Base-by-base conservation (phyloP, 352 stramenopile genomes). In the Globisporangium uncinulatum region DNA sequence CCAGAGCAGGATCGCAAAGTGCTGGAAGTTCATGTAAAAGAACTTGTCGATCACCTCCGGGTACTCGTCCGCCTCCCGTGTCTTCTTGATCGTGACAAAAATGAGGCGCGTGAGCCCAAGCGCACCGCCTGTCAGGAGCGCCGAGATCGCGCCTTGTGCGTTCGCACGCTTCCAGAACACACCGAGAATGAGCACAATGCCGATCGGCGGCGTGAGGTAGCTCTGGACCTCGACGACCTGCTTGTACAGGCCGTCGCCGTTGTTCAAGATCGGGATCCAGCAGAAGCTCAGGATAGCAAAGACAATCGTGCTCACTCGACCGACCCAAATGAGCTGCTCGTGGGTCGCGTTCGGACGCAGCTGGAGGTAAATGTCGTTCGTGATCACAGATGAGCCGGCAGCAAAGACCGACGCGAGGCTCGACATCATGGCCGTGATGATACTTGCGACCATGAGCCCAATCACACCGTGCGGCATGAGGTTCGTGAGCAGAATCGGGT, bases 1-100 rank as follows among this genome's bases (percentile, higher is more conserved):
- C 74, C 73, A 86, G 43, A 83, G 64, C 47, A 88, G 45, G 62
- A 80, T 65, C 3, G 77, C 73, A 59, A 84, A 87, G 62, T 86
- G 75, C 63, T 84, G 69, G 58, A 88, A 88, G 62, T 86, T 81
- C 67, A 88, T 82, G 65, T 83, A 82, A 56, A 85, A 85, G 51
- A 85, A 88, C 0, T 65, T 67, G 56, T 88, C 72, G 42, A 67
- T 56, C 17, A 81, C 55, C 13, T 19, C 54, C 6, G 74, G 68
- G n/a, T 80, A 63, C 14, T 74, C 56, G 45, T 70, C 73, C 31
- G 77, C 66, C 54, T 73, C 67, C 44, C 50, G 65, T 51, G 81
- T 65, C 36, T 74, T 67, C 49, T 79, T 76, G 46, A 76, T 78
- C 19, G 70, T 79, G 45, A 84, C 68, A 53, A 85, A 86, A 51